phyloP scores from a whole-genome alignment of 331 rosid species.

The Malus hybrid region DNA sequence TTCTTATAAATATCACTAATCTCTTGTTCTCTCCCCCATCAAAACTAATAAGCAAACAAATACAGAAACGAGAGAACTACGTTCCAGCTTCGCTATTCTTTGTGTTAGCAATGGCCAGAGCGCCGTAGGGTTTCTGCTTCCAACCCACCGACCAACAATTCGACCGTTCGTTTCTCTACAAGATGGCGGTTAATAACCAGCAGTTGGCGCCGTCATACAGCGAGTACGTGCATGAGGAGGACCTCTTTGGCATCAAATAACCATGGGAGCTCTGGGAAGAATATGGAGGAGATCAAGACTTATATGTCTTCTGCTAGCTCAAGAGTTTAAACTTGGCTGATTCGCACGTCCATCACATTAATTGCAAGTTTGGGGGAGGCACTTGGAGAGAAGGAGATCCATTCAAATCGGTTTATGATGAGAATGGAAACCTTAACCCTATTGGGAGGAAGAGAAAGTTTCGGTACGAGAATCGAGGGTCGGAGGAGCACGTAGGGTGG shows the following conservation, averaged over 20 bases:
- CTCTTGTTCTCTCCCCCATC: too few species aligned
- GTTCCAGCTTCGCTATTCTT: too few species aligned
- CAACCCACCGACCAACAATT: background rate
- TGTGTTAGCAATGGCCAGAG: too few species aligned
- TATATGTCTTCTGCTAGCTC: background rate
- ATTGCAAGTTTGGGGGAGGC: background rate
- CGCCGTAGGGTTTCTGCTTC: background rate
- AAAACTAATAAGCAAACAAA: too few species aligned
- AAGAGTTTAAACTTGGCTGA: background rate
- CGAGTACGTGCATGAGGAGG: background rate
- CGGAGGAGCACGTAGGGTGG: background rate
- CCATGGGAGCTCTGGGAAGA: background rate
- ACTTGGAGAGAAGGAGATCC: slow-evolving; percentile 1
- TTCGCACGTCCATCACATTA: background rate
- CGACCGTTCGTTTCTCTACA: background rate
- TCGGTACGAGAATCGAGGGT: background rate
- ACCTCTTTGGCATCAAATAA: background rate
- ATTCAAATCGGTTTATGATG: background rate
- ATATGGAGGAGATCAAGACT: background rate
- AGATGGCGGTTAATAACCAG: background rate
- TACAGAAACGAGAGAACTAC: too few species aligned
- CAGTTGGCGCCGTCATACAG: background rate
- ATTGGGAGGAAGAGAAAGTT: background rate
- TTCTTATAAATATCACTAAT: too few species aligned
- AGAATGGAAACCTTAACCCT: background rate